These are phyloP conservation scores for Colletotrichum cereale DNA, from an alignment of 2,329 filamentous ascomycete species.

Conservation along the genomic window DNA sequence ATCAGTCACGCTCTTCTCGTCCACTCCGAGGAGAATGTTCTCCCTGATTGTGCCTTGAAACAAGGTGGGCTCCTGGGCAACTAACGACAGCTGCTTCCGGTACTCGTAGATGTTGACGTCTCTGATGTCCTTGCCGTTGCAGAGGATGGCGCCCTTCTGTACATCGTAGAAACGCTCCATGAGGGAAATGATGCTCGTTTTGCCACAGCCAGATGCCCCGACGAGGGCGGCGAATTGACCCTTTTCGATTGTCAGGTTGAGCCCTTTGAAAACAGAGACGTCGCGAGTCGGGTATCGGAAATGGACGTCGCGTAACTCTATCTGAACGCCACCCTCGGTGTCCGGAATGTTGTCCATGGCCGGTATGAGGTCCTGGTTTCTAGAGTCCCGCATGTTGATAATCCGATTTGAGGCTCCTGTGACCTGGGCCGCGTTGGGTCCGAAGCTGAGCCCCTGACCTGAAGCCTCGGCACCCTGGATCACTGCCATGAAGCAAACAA, in stretches of 20 bases:
- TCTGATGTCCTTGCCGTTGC: slow-evolving; percentile 71
- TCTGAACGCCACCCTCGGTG: slow-evolving; percentile 63
- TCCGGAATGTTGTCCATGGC: slow-evolving; percentile 56
- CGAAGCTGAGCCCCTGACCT: slow-evolving; percentile 76
- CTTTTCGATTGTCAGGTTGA: slow-evolving; percentile 74
- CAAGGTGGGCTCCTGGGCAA: slow-evolving; percentile 80
- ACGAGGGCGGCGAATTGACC: slow-evolving; percentile 80
- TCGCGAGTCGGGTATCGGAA: slow-evolving; percentile 73
- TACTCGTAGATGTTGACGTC: slow-evolving; percentile 72
- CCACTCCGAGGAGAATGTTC: slow-evolving; percentile 76
- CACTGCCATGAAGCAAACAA: slow-evolving; percentile 73
- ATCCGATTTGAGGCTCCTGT: slow-evolving; percentile 71
- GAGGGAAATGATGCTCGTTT: slow-evolving; percentile 77
- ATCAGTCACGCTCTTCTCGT: slow-evolving; percentile 64
- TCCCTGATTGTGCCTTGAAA: slow-evolving; percentile 76
- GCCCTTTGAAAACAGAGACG: slow-evolving; percentile 67
- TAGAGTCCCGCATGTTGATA: slow-evolving; percentile 62
- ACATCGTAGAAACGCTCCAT: slow-evolving; percentile 80
- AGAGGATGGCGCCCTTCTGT: slow-evolving; percentile 72
- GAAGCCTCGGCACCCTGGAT: slow-evolving; percentile 76
- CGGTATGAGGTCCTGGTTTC: slow-evolving; percentile 50
- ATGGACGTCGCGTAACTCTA: slow-evolving; percentile 68
- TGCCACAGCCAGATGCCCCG: slow-evolving; percentile 77
- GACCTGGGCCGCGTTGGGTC: slow-evolving; percentile 73
- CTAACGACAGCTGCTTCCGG: slow-evolving; percentile 74